Conservation (phyloP, 1,139 yeast genomes). For the Kurtzmaniella quercitrusa region DNA sequence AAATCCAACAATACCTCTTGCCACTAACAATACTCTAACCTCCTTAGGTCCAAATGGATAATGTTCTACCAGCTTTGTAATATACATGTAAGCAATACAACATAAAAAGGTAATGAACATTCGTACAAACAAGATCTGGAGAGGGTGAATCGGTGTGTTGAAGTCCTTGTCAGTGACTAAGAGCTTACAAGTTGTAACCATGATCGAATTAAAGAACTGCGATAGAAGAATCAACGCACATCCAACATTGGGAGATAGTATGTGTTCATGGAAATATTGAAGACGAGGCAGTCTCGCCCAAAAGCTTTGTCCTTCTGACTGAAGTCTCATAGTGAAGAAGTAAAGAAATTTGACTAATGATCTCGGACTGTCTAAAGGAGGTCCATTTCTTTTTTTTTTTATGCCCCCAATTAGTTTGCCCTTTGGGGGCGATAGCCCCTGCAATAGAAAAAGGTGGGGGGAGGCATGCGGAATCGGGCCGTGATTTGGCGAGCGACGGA, state of each 20-base stretch:
- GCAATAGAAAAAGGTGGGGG: background rate
- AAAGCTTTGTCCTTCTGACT: background rate
- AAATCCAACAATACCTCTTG: constrained; percentile 76
- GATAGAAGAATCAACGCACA: constrained; percentile 44
- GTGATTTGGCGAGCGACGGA: background rate
- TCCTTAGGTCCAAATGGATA: constrained; percentile 72
- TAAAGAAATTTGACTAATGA: background rate
- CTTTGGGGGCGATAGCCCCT: background rate
- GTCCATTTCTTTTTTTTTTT: background rate
- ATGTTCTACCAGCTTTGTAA: constrained; percentile 48
- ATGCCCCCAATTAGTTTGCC: background rate
- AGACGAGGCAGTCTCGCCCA: background rate
- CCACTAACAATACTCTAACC: constrained; percentile 47
- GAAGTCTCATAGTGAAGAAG: background rate
- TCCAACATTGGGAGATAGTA: constrained; percentile 29
- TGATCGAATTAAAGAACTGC: constrained; percentile 69
- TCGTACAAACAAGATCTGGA: constrained; percentile 71
- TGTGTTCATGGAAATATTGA: constrained; percentile 4
- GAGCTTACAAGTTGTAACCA: constrained; percentile 73
- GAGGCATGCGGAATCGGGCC: background rate
- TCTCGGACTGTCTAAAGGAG: background rate
- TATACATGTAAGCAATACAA: constrained; percentile 51
- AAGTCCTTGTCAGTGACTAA: constrained; percentile 60
- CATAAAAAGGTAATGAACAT: constrained; percentile 68
- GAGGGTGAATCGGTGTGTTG: constrained; percentile 61